These are phyloP conservation scores for Candida coleopterorum DNA, from an alignment of 805 yeast species.

Conservation along the genomic window DNA sequence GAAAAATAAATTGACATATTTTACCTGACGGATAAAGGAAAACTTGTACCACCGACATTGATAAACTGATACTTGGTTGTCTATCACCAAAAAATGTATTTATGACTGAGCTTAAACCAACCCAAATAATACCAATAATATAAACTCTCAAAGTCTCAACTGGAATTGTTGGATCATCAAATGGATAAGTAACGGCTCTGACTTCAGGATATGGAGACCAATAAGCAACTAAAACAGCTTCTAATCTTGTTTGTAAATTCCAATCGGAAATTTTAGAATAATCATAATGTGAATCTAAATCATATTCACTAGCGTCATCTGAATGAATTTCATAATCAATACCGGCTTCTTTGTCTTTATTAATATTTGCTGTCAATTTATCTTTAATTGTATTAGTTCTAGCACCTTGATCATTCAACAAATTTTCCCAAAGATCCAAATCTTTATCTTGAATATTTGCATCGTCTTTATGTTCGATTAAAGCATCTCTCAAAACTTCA, in stretches of 20 bases:
- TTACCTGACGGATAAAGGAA: constrained; percentile 42
- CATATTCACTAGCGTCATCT: constrained; percentile 3
- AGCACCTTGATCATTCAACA: constrained; percentile 9
- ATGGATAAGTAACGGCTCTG: constrained; percentile 25
- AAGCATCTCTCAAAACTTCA: constrained; percentile 22
- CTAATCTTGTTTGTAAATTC: constrained; percentile 27
- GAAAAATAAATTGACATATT: constrained; percentile 27
- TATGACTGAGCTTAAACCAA: constrained; percentile 47
- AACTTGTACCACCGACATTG: constrained; percentile 41
- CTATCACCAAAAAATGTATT: constrained; percentile 55
- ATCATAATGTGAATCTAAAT: neutral
- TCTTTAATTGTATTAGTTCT: neutral
- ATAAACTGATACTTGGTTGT: constrained; percentile 41
- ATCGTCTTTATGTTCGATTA: constrained; percentile 27
- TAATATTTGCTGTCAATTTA: neutral
- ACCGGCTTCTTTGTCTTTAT: neutral
- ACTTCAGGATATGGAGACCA: constrained; percentile 30
- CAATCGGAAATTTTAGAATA: constrained; percentile 9
- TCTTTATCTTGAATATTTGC: constrained; percentile 29
- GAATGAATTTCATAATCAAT: neutral
- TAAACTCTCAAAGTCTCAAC: constrained; percentile 45
- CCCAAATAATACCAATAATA: constrained; percentile 47
- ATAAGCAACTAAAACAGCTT: constrained; percentile 38
- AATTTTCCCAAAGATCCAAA: constrained; percentile 19
- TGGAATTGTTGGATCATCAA: constrained; percentile 31